Evolutionary conservation across 306 rosid species (phyloP).

Genomic region (Gynostemma pentaphyllum): DNA sequence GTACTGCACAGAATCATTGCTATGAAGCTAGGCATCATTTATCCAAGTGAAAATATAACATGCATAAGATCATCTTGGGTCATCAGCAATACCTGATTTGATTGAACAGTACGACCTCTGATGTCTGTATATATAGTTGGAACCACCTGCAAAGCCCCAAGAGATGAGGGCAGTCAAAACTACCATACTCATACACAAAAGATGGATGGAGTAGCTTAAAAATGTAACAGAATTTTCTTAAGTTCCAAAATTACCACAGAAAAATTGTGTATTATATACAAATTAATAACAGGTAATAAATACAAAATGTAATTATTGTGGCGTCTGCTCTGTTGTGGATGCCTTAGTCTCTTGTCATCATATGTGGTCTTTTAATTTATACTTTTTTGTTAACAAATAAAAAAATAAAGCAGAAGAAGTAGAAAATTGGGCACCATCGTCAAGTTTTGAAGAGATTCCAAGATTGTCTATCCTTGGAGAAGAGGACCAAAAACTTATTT

Average conservation of each 20-base stretch:
- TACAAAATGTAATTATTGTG: too few relatives aligned
- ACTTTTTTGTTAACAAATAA: not conserved
- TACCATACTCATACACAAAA: not conserved
- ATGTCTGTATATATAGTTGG: slow-evolving; percentile 59
- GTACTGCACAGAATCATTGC: slow-evolving; percentile 41
- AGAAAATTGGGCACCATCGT: not conserved
- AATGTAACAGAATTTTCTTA: not conserved
- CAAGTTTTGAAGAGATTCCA: not conserved
- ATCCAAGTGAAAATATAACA: slow-evolving; percentile 5
- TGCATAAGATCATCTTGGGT: slow-evolving; percentile 12
- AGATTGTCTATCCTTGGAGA: slow-evolving; percentile 1
- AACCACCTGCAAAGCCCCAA: slow-evolving; percentile 64
- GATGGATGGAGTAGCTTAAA: not conserved
- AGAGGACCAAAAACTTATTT: not conserved
- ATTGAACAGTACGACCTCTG: slow-evolving; percentile 50
- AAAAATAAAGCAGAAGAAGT: not conserved
- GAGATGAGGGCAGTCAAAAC: not conserved
- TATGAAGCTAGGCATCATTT: slow-evolving; percentile 12
- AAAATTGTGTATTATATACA: not conserved
- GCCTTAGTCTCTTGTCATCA: not conserved
- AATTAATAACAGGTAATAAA: not conserved
- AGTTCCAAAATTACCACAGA: not conserved
- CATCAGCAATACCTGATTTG: slow-evolving; percentile 71
- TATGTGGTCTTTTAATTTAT: not conserved
- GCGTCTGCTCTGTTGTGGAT: not conserved